These are phyloP conservation scores for Arachnomyces sp. DNA, from an alignment of 2,329 filamentous ascomycete species.

Conservation along the genomic window DNA sequence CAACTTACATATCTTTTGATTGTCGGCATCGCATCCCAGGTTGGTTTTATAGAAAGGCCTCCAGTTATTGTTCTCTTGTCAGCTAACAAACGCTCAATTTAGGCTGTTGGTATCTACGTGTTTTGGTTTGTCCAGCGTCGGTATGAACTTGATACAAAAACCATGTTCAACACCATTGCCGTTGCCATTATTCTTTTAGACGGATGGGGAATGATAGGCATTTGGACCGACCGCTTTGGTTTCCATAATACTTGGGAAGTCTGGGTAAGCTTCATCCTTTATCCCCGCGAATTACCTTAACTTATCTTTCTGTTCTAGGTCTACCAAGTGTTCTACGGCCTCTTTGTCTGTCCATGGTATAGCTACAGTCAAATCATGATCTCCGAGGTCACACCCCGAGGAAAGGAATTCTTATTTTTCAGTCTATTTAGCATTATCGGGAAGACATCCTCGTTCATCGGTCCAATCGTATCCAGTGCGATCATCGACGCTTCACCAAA, in stretches of 20 bases:
- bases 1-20: constrained; percentile 60
- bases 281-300: background rate
- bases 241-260: constrained; percentile 50
- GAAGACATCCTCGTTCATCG: constrained; percentile 62
- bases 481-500: constrained; percentile 57
- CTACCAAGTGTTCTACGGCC: constrained; percentile 52
- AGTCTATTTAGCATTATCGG: constrained; percentile 61
- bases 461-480: constrained; percentile 59
- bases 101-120: constrained; percentile 49
- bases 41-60: constrained; percentile 14
- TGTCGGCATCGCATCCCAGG: constrained; percentile 58
- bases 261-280: constrained; percentile 28
- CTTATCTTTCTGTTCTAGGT: constrained; percentile 17
- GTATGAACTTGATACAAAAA: constrained; percentile 55
- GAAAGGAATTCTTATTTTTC: constrained; percentile 66
- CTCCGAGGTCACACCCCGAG: constrained; percentile 59
- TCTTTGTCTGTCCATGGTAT: constrained; percentile 64
- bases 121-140: constrained; percentile 57
- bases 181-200: constrained; percentile 54
- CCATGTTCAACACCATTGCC: constrained; percentile 61
- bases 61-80: constrained; percentile 1
- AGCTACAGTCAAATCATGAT: constrained; percentile 66
- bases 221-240: constrained; percentile 48
- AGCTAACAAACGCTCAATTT: too few relatives aligned
- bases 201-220: constrained; percentile 53